phyloP scores from a whole-genome alignment of 2,329 filamentous ascomycete genomes.

The Colletotrichum sp. region DNA sequence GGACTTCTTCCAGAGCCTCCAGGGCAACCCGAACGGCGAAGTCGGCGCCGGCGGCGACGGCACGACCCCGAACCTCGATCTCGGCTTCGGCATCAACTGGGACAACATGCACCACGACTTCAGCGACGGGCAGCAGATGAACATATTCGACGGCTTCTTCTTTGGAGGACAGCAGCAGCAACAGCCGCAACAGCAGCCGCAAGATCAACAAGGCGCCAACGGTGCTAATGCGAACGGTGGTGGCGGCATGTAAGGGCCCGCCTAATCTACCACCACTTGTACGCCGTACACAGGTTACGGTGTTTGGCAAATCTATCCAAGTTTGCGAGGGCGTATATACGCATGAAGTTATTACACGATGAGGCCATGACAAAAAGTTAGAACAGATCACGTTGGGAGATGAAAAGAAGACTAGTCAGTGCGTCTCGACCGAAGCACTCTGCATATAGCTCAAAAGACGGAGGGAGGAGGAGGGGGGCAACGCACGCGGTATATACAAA shows the following conservation, averaged over 20 bases:
- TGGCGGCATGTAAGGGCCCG: neutral
- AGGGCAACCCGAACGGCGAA: conserved; percentile 29
- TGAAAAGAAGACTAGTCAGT: neutral
- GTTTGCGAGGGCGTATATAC: neutral
- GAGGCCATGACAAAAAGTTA: neutral
- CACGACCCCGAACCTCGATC: conserved; percentile 60
- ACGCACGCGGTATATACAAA: neutral
- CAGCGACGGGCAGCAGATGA: conserved; percentile 63
- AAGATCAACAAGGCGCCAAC: conserved; percentile 20
- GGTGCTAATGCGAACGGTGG: neutral
- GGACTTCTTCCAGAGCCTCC: conserved; percentile 58
- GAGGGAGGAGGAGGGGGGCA: neutral
- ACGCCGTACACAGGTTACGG: neutral
- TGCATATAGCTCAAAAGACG: neutral
- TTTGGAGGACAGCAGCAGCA: conserved; percentile 60
- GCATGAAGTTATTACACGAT: neutral
- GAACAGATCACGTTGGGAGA: neutral
- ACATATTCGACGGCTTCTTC: conserved; percentile 77
- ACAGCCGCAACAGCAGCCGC: neutral
- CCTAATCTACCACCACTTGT: neutral
- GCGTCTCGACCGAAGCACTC: neutral
- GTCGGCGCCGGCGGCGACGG: conserved; percentile 27
- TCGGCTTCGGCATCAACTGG: conserved; percentile 72
- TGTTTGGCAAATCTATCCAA: neutral
- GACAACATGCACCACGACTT: conserved; percentile 68